Percentiles rank a stretch among this genome's conserved stretches.
Conservation (phyloP, 2,329 filamentous ascomycete genomes). For the Beauveria sp. region DNA sequence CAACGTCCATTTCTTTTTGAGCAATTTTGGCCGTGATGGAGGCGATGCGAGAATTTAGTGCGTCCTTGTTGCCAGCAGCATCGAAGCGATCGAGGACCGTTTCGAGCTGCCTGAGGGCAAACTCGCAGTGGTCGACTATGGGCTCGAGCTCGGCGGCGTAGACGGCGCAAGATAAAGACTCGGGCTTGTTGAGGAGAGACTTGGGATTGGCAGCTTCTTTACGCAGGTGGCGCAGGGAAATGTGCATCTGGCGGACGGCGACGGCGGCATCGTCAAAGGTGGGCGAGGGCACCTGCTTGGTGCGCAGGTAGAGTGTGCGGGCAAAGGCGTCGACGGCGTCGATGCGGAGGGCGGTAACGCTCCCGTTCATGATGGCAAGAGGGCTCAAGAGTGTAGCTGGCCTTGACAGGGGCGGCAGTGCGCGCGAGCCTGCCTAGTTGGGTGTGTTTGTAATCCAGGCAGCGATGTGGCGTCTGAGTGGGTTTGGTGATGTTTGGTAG, state of each 20-base stretch:
- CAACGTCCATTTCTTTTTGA: constrained; percentile 44
- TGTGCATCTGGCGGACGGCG: constrained; percentile 46
- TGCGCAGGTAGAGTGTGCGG: constrained; percentile 46
- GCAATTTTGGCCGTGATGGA: constrained; percentile 39
- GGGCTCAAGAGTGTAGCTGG: neutral
- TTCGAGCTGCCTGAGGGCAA: constrained; percentile 47
- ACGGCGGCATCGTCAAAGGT: constrained; percentile 42
- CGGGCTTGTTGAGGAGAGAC: constrained; percentile 42
- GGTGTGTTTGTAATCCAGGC: neutral
- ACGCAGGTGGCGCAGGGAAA: constrained; percentile 49
- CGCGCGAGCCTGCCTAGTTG: neutral
- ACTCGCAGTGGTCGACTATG: constrained; percentile 48
- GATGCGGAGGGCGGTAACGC: constrained; percentile 34
- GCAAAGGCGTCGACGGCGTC: constrained; percentile 49
- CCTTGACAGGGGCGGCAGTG: neutral
- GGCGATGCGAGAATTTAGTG: constrained; percentile 30
- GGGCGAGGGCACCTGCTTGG: constrained; percentile 34
- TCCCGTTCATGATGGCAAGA: constrained; percentile 4
- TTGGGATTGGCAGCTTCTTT: constrained; percentile 49
- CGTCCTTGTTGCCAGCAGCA: constrained; percentile 22
- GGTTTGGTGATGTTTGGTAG: neutral
- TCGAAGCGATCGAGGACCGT: constrained; percentile 42
- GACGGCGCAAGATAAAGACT: constrained; percentile 26
- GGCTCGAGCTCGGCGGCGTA: constrained; percentile 43
- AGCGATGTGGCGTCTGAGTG: neutral